Percentiles rank a stretch among this genome's conserved stretches.
phyloP scores from a whole-genome alignment of 2,329 filamentous ascomycete species.

The Phialocephala subalpina region DNA sequence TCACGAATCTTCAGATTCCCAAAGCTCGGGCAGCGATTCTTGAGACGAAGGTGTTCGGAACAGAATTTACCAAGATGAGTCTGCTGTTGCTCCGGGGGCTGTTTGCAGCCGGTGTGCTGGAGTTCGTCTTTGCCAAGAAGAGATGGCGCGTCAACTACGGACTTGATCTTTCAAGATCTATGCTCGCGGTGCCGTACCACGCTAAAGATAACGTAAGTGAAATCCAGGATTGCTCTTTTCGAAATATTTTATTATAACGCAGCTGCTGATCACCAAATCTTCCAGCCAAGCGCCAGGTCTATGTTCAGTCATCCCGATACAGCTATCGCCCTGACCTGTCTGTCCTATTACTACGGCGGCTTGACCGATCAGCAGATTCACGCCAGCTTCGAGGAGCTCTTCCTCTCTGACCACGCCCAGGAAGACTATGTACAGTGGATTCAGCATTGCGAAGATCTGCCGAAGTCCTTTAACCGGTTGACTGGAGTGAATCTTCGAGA shows the following conservation, averaged over 20 bases:
- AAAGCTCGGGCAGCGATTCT: constrained; percentile 17
- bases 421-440: constrained; percentile 62
- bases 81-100: constrained; percentile 63
- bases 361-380: constrained; percentile 59
- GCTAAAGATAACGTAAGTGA: constrained; percentile 58
- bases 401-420: constrained; percentile 58
- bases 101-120: constrained; percentile 61
- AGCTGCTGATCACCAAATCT: constrained; percentile 14
- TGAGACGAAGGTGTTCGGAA: constrained; percentile 37
- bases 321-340: constrained; percentile 61
- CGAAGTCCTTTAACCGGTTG: constrained; percentile 49
- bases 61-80: constrained; percentile 41
- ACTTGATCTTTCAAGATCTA: constrained; percentile 53
- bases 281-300: constrained; percentile 56
- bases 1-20: constrained; percentile 46
- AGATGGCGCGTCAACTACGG: constrained; percentile 74
- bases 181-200: constrained; percentile 64
- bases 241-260: background rate
- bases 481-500: constrained; percentile 67
- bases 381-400: constrained; percentile 54
- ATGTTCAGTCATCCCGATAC: constrained; percentile 71
- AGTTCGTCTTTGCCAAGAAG: constrained; percentile 62
- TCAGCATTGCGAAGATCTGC: constrained; percentile 44
- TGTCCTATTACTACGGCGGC: constrained; percentile 65
- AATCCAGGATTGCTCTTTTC: background rate